Conservation (phyloP, 2,329 filamentous ascomycete species). For the Nemania serpens region DNA sequence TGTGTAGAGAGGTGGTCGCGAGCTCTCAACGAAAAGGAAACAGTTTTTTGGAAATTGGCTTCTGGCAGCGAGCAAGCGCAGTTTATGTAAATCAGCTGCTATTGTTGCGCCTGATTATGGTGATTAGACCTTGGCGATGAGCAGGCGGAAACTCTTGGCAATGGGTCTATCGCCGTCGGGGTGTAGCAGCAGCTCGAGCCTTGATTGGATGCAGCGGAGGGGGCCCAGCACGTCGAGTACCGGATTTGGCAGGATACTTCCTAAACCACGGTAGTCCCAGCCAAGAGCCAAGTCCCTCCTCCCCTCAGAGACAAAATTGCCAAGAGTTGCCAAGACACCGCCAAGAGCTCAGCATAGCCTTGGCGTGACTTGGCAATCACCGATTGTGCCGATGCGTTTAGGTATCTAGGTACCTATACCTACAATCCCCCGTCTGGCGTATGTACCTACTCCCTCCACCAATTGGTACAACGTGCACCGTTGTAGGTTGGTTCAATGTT, state of each 20-base stretch:
- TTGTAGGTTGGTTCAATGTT: neutral
- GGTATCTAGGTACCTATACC: no score
- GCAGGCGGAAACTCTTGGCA: conserved; percentile 43
- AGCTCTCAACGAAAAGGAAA: conserved; percentile 18
- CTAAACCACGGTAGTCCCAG: neutral
- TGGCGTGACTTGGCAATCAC: conserved; percentile 34
- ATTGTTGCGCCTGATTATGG: conserved; percentile 40
- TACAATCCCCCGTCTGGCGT: neutral
- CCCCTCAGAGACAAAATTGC: conserved; percentile 35
- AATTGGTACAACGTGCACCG: no score
- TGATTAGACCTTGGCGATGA: conserved; percentile 40
- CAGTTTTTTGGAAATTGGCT: conserved; percentile 17
- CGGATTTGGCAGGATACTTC: conserved; percentile 29
- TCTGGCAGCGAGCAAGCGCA: conserved; percentile 33
- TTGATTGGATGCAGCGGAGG: conserved; percentile 36
- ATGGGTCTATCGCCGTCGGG: conserved; percentile 36
- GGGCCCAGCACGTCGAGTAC: conserved; percentile 35
- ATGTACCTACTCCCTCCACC: neutral
- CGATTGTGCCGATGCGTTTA: conserved; percentile 33
- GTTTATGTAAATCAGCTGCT: conserved; percentile 41
- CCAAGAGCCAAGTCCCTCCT: conserved; percentile 29
- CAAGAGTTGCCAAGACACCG: conserved; percentile 37
- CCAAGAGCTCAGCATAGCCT: conserved; percentile 33
- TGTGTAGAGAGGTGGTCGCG: conserved; percentile 9
- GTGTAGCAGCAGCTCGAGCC: conserved; percentile 31